Evolutionary conservation across 2,329 filamentous ascomycete genomes (phyloP), one percentile per base, ranked within the genome.

Genomic region (Fusarium cyanostomum): DNA sequence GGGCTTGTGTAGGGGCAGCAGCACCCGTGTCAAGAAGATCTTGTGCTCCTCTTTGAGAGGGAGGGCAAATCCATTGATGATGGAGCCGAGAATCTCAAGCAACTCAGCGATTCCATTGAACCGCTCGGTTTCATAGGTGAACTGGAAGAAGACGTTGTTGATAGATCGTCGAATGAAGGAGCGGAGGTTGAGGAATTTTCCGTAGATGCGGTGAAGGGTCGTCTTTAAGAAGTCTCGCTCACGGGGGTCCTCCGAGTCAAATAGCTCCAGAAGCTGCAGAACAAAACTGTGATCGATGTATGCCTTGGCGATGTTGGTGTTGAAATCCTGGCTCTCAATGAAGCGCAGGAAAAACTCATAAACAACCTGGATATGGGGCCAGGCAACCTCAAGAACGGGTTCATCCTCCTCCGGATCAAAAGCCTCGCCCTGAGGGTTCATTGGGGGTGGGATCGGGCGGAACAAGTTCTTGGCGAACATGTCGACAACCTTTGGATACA

Each of bases 111-210:
- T 97, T 51, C 95, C 95, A 72, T 99, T 99, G 82, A 99, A 98
- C 57, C 95, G 87, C 78, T 99, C 95, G 5, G 95, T 99, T 79
- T 99, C 95, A 76, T 99, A 99, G 59, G 93, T 94, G 78, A 99
- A 99, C 75, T 99, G 95, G 85, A 99, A 99, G 81, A 99, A 99
- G 71, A 99, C 95, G 73, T 99, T 98, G 86, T 99, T 99, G 85
- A 99, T 99, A 54, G 95, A 99, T 71, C 95, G 89, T 74, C 95
- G 87, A 74, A 99, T 99, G 78, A 96, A 99, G 27, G 95, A 98
- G 59, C 95, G 90, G 63, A 99, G 84, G 77, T 99, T 99, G 71
- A 99, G 85, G 79, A 99, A 99, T 81, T 99, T 99, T 73, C 95
- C 95, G 75, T 99, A 99, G 75, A 99, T 99, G 62, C 95, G 89